A percentile compares a stretch with the other conserved stretches of the same genome.
Evolutionary conservation across 1,284 basidiomycete genomes (phyloP).

Genomic region (Trichosporon ovoides): DNA sequence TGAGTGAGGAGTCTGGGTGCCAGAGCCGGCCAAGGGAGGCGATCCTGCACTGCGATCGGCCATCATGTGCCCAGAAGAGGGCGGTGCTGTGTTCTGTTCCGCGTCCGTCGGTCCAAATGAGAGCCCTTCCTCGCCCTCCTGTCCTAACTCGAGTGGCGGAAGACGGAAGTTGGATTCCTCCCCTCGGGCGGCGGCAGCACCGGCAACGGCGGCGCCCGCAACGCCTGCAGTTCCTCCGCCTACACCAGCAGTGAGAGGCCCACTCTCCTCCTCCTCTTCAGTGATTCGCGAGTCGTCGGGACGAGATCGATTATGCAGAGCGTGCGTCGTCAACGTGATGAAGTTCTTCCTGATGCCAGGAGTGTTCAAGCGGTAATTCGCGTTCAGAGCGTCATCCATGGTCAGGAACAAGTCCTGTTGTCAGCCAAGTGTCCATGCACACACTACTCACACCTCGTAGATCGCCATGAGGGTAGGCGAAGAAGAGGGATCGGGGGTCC

Average conservation of each 20-base stretch:
- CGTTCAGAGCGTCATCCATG: slow-evolving; percentile 69
- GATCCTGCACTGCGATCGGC: background rate
- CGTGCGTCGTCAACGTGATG: slow-evolving; percentile 58
- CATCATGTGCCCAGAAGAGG: background rate
- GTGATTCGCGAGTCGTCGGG: slow-evolving; percentile 11
- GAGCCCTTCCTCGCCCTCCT: background rate
- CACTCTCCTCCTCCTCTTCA: slow-evolving; percentile 8
- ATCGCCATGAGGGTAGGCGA: slow-evolving; percentile 43
- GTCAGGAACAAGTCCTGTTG: slow-evolving; percentile 77
- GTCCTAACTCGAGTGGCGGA: background rate
- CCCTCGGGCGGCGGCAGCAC: background rate
- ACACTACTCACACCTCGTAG: slow-evolving; percentile 34
- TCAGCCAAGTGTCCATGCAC: background rate
- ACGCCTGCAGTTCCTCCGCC: background rate
- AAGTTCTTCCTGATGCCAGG: slow-evolving; percentile 61
- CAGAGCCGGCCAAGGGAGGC: background rate
- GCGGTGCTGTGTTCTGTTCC: background rate
- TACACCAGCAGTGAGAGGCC: background rate
- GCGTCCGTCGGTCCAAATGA: background rate
- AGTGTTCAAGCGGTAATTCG: slow-evolving; percentile 69
- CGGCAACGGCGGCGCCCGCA: background rate
- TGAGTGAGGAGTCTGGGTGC: background rate
- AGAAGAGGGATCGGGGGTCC: slow-evolving; percentile 54
- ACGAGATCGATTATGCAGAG: background rate
- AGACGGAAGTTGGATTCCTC: background rate